Conservation (phyloP, 768 basidiomycete species). For the Auricularia sp. region DNA sequence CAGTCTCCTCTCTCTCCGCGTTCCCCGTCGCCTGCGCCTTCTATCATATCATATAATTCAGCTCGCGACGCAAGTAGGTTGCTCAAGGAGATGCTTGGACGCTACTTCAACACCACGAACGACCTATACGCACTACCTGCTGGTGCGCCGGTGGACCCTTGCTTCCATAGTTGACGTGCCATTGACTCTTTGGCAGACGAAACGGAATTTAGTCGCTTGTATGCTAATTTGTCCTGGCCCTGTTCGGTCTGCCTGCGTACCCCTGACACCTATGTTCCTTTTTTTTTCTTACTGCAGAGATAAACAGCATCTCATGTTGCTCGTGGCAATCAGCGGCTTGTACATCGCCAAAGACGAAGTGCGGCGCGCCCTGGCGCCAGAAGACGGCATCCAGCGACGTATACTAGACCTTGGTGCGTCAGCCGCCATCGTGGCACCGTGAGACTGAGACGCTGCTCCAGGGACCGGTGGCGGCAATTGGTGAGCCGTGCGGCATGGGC, state of each 20-base stretch:
- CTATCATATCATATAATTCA: slow-evolving; percentile 1
- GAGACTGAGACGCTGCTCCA: neutral
- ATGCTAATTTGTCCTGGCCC: neutral
- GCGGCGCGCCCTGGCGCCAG: slow-evolving; percentile 19
- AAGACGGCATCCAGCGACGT: slow-evolving; percentile 14
- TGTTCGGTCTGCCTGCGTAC: neutral
- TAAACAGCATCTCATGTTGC: slow-evolving; percentile 5
- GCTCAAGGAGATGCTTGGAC: neutral
- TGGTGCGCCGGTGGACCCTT: neutral
- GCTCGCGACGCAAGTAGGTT: neutral
- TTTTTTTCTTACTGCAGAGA: neutral
- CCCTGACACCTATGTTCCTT: neutral
- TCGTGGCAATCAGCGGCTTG: slow-evolving; percentile 14
- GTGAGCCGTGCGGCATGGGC: slow-evolving; percentile 11
- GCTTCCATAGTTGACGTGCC: neutral
- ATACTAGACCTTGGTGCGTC: slow-evolving; percentile 20
- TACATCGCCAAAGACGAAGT: slow-evolving; percentile 21
- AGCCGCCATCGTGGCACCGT: neutral
- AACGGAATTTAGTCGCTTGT: neutral
- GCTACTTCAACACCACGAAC: slow-evolving; percentile 3
- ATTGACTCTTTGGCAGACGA: neutral
- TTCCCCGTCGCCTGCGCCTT: neutral
- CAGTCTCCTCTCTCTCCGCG: neutral
- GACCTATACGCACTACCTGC: slow-evolving; percentile 5
- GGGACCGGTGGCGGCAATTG: slow-evolving; percentile 25